These are phyloP conservation scores for Lachnellula hyalina DNA, from an alignment of 2,329 filamentous ascomycete genomes.

Conservation along the genomic window DNA sequence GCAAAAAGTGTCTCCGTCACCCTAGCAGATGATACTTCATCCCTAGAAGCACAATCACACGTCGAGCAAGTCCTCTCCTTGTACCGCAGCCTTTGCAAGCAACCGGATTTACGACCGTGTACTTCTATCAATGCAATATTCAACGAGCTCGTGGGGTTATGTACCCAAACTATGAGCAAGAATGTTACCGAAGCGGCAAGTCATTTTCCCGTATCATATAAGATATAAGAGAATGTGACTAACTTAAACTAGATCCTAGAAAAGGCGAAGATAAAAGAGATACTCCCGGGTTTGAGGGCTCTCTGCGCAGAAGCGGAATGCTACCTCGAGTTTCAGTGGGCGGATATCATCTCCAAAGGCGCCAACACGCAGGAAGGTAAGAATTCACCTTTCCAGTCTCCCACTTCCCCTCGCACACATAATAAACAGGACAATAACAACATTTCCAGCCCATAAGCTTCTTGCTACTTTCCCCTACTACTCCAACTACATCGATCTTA, in stretches of 20 bases:
- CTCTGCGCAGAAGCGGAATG: constrained; percentile 42
- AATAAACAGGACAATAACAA: constrained; percentile 1
- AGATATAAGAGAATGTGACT: background rate
- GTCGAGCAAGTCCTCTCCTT: background rate
- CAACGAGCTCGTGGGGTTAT: constrained; percentile 34
- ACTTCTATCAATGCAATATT: constrained; percentile 33
- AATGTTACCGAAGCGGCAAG: constrained; percentile 23
- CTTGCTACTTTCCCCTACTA: constrained; percentile 44
- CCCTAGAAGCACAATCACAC: background rate
- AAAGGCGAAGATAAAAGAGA: constrained; percentile 27
- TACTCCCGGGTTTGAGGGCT: constrained; percentile 35
- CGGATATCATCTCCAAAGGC: constrained; percentile 30
- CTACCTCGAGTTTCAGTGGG: constrained; percentile 42
- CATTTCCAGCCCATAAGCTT: constrained; percentile 10
- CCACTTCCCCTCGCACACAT: background rate
- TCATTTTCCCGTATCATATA: background rate
- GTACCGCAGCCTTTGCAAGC: constrained; percentile 3
- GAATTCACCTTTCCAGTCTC: background rate
- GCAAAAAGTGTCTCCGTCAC: background rate
- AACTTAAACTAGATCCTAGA: constrained; percentile 30
- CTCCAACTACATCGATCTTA: constrained; percentile 44
- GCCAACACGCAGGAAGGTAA: constrained; percentile 16
- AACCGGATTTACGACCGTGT: constrained; percentile 29
- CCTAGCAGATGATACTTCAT: background rate
- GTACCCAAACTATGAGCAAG: constrained; percentile 27